phyloP scores from a whole-genome alignment of 345 rosid genomes.

The Streptanthus diversifolius region DNA sequence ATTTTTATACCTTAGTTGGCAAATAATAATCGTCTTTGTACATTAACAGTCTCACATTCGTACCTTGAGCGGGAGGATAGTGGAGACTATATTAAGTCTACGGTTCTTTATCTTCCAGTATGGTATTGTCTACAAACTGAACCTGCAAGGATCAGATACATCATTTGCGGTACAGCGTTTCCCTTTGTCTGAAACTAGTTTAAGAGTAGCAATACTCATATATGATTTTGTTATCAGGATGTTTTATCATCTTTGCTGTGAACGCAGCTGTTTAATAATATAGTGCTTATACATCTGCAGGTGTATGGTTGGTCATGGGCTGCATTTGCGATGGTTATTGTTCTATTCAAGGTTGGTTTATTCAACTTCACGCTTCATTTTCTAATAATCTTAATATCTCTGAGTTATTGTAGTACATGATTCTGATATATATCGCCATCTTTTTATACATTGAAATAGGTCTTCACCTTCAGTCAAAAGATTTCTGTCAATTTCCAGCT shows the following conservation, averaged over 20 bases:
- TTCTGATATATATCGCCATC: neutral
- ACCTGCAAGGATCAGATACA: constrained; percentile 50
- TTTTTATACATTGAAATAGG: constrained; percentile 40
- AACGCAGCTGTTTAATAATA: neutral
- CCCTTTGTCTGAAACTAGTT: constrained; percentile 8
- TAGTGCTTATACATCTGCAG: constrained; percentile 36
- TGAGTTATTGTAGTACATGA: constrained; percentile 9
- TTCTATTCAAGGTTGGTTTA: constrained; percentile 76
- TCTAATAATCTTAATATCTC: neutral
- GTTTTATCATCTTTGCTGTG: neutral
- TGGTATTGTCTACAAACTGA: constrained; percentile 86
- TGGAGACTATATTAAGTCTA: constrained; percentile 79
- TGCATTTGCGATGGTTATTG: constrained; percentile 56
- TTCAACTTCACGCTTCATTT: neutral
- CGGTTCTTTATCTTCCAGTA: constrained; percentile 91
- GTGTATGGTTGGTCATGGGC: constrained; percentile 86
- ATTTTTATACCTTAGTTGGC: neutral
- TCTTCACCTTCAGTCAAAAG: constrained; percentile 97
- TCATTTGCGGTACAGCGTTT: constrained; percentile 55
- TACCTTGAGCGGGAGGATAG: constrained; percentile 73
- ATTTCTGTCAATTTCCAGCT: constrained; percentile 95
- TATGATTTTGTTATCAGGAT: neutral
- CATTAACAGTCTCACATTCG: constrained; percentile 76
- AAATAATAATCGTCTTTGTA: constrained; percentile 2
- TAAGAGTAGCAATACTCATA: neutral